A percentile compares a stretch with the other conserved stretches of the same genome.
These are phyloP conservation scores for Septoria linicola DNA, from an alignment of 2,329 filamentous ascomycete genomes.

Conservation along the genomic window DNA sequence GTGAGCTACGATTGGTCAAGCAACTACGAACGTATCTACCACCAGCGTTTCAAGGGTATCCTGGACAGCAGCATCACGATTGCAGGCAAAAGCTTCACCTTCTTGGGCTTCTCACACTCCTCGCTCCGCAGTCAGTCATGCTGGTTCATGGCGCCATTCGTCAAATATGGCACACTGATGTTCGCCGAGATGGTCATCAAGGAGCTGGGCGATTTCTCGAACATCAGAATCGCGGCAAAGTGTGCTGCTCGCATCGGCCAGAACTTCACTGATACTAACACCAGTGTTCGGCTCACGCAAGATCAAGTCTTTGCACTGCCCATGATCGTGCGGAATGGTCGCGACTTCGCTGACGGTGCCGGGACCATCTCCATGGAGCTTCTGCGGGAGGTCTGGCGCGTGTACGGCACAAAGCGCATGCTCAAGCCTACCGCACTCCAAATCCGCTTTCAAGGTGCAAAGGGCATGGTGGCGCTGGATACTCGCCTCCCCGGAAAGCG, in stretches of 20 bases:
- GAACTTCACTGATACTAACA: slow-evolving; percentile 73
- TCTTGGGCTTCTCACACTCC: slow-evolving; percentile 78
- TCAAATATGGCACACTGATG: slow-evolving; percentile 32
- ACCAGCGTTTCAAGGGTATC: slow-evolving; percentile 60
- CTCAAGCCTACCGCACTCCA: slow-evolving; percentile 66
- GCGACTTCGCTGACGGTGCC: slow-evolving; percentile 76
- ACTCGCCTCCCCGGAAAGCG: slow-evolving; percentile 55
- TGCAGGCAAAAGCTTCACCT: slow-evolving; percentile 62
- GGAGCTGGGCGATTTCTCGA: slow-evolving; percentile 51
- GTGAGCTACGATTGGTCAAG: slow-evolving; percentile 57
- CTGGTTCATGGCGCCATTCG: slow-evolving; percentile 62
- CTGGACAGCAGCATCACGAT: slow-evolving; percentile 62
- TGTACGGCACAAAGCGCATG: slow-evolving; percentile 49
- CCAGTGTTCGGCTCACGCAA: slow-evolving; percentile 53
- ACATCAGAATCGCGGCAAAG: slow-evolving; percentile 56
- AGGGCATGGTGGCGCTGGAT: slow-evolving; percentile 76
- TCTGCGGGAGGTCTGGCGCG: slow-evolving; percentile 59
- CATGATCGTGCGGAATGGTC: slow-evolving; percentile 56
- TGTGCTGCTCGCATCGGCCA: slow-evolving; percentile 61
- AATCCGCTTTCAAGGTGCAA: slow-evolving; percentile 70
- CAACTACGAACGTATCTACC: slow-evolving; percentile 53
- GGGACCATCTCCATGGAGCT: slow-evolving; percentile 68
- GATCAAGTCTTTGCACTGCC: slow-evolving; percentile 41
- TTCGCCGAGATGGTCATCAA: slow-evolving; percentile 45
- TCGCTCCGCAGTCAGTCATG: slow-evolving; percentile 69